Conservation (phyloP, 2,329 filamentous ascomycete species). For the Verticillium dahliae region DNA sequence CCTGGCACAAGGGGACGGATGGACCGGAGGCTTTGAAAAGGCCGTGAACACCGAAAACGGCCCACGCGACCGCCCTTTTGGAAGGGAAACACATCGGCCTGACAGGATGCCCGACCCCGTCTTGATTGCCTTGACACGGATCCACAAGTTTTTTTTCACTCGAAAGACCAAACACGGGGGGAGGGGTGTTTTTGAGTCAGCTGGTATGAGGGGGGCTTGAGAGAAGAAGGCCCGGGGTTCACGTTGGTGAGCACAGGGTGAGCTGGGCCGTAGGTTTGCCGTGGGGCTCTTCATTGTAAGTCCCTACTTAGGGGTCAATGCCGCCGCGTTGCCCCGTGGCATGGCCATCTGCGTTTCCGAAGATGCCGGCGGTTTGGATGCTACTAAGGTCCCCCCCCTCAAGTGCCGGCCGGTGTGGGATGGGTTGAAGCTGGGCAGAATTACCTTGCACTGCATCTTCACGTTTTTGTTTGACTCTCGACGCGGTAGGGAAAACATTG, state of each 20-base stretch:
- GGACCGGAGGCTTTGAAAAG: not conserved
- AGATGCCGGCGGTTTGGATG: not conserved
- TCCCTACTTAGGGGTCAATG: too few relatives aligned
- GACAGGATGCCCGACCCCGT: not conserved
- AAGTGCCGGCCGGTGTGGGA: not conserved
- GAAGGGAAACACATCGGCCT: not conserved
- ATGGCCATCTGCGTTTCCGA: not conserved
- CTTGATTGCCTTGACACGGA: too few relatives aligned
- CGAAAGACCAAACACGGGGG: not conserved
- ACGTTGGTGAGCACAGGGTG: not conserved
- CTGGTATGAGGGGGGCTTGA: not conserved
- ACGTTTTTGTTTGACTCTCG: not conserved
- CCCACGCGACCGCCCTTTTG: not conserved
- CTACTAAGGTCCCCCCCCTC: not conserved
- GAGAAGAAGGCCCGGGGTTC: not conserved
- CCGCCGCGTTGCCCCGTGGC: not conserved
- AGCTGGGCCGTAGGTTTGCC: not conserved
- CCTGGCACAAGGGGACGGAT: not conserved
- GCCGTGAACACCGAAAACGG: not conserved
- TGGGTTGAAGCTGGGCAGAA: not conserved
- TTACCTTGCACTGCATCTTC: not conserved
- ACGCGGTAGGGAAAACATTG: not conserved
- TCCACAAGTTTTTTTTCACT: too few relatives aligned
- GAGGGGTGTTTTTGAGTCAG: not conserved
- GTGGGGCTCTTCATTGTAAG: not conserved